These are phyloP conservation scores for Eucalyptus globulus DNA, from an alignment of 345 rosid genomes.

Conservation along the genomic window DNA sequence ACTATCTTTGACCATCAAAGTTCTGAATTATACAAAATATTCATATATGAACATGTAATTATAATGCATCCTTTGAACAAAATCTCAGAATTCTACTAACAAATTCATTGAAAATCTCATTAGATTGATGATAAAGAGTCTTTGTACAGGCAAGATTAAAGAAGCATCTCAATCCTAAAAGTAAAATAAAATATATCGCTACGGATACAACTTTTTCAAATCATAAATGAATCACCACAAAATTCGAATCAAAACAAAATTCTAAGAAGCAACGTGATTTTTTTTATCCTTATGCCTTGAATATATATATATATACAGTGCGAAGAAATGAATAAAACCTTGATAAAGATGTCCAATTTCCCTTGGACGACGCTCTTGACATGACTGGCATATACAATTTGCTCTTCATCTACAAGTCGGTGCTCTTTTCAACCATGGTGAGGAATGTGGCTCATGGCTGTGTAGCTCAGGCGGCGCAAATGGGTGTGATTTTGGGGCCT, in stretches of 20 bases:
- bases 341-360: no score
- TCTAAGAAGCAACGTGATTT: no score
- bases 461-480: neutral
- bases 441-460: conserved; percentile 75
- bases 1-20: neutral
- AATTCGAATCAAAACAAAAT: neutral
- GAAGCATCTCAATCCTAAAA: neutral
- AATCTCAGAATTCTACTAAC: neutral
- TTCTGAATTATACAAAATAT: neutral
- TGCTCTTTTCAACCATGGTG: conserved; percentile 76
- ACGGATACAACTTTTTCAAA: no score
- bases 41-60: neutral
- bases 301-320: no score
- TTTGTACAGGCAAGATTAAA: accelerated
- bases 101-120: neutral
- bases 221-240: neutral
- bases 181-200: neutral
- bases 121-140: neutral
- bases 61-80: neutral
- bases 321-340: no score
- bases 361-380: conserved; percentile 16
- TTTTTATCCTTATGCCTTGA: neutral
- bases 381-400: conserved; percentile 81
- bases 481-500: no score
- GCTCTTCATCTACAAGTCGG: conserved; percentile 68